Evolutionary conservation across 768 basidiomycete species (phyloP).

Genomic region (Amanita fuliginea): DNA sequence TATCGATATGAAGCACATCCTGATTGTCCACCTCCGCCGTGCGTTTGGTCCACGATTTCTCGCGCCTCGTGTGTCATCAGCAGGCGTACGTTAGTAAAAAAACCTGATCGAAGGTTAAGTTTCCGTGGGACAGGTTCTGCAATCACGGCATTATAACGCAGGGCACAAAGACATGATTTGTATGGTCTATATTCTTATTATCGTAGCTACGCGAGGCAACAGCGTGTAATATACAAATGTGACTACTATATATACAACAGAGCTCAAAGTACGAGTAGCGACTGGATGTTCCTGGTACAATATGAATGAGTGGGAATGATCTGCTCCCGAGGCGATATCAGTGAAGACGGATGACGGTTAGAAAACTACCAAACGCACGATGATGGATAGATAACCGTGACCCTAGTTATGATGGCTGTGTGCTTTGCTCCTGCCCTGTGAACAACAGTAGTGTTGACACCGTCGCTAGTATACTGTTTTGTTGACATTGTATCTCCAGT

Average conservation of each 20-base stretch:
- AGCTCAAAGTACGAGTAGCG: neutral
- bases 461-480: constrained; percentile 78
- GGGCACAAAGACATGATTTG: neutral
- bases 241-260: neutral
- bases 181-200: neutral
- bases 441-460: constrained; percentile 20
- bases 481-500: constrained; percentile 72
- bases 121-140: neutral
- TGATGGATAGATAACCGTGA: neutral
- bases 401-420: constrained; percentile 1
- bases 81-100: neutral
- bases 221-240: constrained; percentile 3
- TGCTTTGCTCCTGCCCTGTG: constrained; percentile 1
- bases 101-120: neutral
- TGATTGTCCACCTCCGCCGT: neutral
- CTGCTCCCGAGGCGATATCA: neutral
- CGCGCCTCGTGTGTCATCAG: neutral
- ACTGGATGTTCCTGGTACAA: neutral
- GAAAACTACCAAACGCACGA: neutral
- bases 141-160: neutral
- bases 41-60: neutral
- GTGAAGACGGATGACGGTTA: neutral
- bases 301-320: neutral
- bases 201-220: neutral
- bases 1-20: neutral